Evolutionary conservation across 768 basidiomycete genomes (phyloP), one percentile per base, ranked within the genome.

Genomic region (Nevesoporus exiguus): DNA sequence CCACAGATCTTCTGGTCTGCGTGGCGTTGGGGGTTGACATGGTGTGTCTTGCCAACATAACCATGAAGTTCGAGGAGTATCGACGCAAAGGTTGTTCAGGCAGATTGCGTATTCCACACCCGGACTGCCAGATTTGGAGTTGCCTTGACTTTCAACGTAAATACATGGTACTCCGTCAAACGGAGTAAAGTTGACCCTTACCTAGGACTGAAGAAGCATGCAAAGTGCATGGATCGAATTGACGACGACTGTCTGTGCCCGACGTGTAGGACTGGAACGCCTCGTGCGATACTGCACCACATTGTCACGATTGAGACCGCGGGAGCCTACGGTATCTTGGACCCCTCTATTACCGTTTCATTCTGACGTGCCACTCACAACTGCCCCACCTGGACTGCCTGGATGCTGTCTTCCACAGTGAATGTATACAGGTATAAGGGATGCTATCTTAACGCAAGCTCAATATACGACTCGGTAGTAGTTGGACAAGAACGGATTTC

Each of bases 81-180:
- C 52, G 19, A 49, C 9, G 19, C n/a, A 36, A n/a, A 41, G 10
- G 6, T 6, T 15, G 45, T 49, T 10, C 55, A 91, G 90, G 92
- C 92, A 0, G 93, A 96, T 66, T 96, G 93, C 58, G 93, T 96
- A 11, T 95, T 93, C 63, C 93, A 93, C 30, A 96, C 93, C 2
- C 81, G 93, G 54, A 95, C 93, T 1, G 93, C 93, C 34, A 81
- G 93, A 27, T 95, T 95, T 68, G 93, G 93, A 2, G 87, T 95
- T 15, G 93, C 93, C 6, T 70, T 96, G 54, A 95, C 93, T 10
- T 82, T 84, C 63, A 77, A 72, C 83, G 91, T 92, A 57, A 46
- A 50, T 49, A 24, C 24, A 31, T 45, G 9, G 33, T 39, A 9
- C 19, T 42, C 3, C 36, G 25, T 51, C 21, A 10, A 34, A 54